A percentile compares a stretch with the other conserved stretches of the same genome.
Conservation (phyloP, 306 rosid species). For the Gillenia trifoliata region DNA sequence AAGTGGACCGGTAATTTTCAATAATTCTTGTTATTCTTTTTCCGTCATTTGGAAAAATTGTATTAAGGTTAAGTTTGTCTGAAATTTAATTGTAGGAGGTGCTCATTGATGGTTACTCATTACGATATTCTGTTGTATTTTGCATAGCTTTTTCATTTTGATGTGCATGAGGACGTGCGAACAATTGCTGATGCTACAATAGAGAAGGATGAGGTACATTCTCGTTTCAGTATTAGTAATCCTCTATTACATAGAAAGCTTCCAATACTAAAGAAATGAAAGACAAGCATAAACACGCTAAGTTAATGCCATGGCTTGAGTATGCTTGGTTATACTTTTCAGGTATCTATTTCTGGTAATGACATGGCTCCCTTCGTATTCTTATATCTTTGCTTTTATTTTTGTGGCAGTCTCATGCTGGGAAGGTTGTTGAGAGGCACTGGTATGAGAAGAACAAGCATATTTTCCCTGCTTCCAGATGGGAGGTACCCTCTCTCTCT, state of each 20-base stretch:
- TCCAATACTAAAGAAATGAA: background rate
- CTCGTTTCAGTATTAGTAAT: background rate
- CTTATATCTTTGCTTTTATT: slow-evolving; percentile 1
- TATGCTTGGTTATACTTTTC: background rate
- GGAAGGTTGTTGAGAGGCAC: slow-evolving; percentile 95
- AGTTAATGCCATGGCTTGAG: background rate
- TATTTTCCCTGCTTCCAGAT: slow-evolving; percentile 97
- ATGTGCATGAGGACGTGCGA: slow-evolving; percentile 91
- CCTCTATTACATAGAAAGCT: background rate
- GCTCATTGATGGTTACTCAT: slow-evolving; percentile 11
- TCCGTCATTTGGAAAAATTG: background rate
- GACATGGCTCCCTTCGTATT: background rate
- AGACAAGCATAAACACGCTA: background rate
- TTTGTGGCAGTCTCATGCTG: slow-evolving; percentile 83
- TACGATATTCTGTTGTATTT: slow-evolving; percentile 3
- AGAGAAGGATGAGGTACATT: slow-evolving; percentile 90
- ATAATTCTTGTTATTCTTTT: background rate
- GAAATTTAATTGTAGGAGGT: background rate
- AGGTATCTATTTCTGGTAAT: background rate
- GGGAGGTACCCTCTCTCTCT: slow-evolving; percentile 55
- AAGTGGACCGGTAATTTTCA: slow-evolving; percentile 76
- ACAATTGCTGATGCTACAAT: slow-evolving; percentile 95
- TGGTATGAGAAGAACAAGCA: slow-evolving; percentile 99
- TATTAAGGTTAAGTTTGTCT: background rate
- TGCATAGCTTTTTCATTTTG: slow-evolving; percentile 86